These are phyloP conservation scores for Podospora sp. DNA, from an alignment of 495 filamentous ascomycete genomes.

Conservation along the genomic window DNA sequence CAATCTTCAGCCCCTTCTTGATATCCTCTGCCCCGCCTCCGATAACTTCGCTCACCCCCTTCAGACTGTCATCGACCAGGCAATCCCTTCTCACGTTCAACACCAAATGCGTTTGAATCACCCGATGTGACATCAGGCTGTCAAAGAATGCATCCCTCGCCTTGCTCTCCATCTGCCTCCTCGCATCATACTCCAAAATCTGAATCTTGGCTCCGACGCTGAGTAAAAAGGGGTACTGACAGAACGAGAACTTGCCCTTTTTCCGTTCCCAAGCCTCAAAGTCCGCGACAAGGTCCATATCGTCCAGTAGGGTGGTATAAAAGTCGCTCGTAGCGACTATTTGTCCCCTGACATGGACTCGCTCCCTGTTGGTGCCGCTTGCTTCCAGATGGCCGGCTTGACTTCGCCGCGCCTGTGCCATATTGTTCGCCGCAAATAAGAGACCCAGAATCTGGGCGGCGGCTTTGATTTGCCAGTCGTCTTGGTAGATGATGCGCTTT, in stretches of 20 bases:
- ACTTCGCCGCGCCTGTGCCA: slow-evolving; percentile 40
- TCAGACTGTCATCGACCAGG: slow-evolving; percentile 87
- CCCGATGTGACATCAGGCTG: slow-evolving; percentile 74
- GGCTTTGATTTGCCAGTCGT: slow-evolving; percentile 91
- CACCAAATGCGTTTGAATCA: slow-evolving; percentile 77
- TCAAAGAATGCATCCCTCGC: slow-evolving; percentile 91
- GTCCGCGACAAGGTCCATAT: slow-evolving; percentile 81
- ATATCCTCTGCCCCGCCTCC: slow-evolving; percentile 83
- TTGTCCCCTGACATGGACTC: slow-evolving; percentile 35
- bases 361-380: slow-evolving; percentile 27
- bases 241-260: slow-evolving; percentile 80
- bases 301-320: slow-evolving; percentile 85
- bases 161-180: slow-evolving; percentile 87
- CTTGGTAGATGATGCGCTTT: slow-evolving; percentile 66
- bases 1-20: slow-evolving; percentile 88
- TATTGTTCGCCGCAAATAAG: slow-evolving; percentile 81
- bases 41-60: slow-evolving; percentile 82
- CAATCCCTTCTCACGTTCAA: slow-evolving; percentile 83
- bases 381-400: neutral
- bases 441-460: slow-evolving; percentile 80
- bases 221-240: slow-evolving; percentile 91
- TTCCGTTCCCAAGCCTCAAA: slow-evolving; percentile 87
- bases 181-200: slow-evolving; percentile 87
- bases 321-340: slow-evolving; percentile 76
- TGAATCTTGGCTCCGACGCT: slow-evolving; percentile 94